Evolutionary conservation across 768 basidiomycete species (phyloP).

Genomic region (Naematelia encephala): DNA sequence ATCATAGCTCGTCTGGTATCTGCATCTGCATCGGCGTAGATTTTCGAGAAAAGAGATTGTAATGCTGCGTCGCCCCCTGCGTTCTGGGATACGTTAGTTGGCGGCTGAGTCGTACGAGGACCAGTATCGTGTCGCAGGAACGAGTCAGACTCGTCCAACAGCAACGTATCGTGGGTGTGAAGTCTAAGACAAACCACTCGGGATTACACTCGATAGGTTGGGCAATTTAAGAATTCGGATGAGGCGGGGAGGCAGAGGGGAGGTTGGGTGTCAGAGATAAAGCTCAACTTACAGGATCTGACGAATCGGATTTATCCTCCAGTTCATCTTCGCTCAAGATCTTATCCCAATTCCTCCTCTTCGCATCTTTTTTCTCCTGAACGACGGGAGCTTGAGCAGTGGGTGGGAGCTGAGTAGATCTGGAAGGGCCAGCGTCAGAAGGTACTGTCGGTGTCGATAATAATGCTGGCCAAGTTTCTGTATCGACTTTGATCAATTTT

Average conservation of each 20-base stretch:
- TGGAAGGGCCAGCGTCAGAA: constrained; percentile 33
- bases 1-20: constrained; percentile 93
- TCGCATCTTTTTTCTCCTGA: constrained; percentile 44
- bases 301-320: constrained; percentile 62
- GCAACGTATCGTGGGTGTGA: too few relatives aligned
- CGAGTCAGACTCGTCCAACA: too few relatives aligned
- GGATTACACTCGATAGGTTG: too few relatives aligned
- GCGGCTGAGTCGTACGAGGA: too few relatives aligned
- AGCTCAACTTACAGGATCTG: constrained; percentile 28
- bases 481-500: constrained; percentile 64
- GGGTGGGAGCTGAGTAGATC: constrained; percentile 23
- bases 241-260: too few relatives aligned
- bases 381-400: neutral
- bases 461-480: constrained; percentile 62
- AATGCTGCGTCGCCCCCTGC: constrained; percentile 81
- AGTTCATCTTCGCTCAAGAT: constrained; percentile 68
- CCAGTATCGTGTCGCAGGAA: too few relatives aligned
- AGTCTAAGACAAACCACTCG: too few relatives aligned
- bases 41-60: constrained; percentile 74
- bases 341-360: constrained; percentile 83
- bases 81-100: too few relatives aligned
- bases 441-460: constrained; percentile 12
- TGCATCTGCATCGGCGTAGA: constrained; percentile 85
- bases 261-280: neutral
- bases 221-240: too few relatives aligned